phyloP scores from a whole-genome alignment of 352 stramenopile species.

The Phytophthora pisi region DNA sequence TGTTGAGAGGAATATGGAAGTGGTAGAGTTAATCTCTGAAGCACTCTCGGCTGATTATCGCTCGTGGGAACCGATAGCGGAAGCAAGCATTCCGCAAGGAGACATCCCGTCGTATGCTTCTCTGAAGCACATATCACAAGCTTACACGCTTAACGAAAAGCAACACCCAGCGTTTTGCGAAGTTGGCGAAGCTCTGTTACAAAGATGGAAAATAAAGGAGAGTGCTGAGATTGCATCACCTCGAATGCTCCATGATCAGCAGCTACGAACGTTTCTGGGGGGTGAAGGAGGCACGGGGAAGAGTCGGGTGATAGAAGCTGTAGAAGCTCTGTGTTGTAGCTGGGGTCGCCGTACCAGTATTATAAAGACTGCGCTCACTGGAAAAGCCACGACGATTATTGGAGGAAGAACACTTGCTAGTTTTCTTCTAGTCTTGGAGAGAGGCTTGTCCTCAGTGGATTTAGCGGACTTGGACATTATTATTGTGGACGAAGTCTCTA shows the following conservation, averaged over 20 bases:
- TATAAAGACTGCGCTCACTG: constrained; percentile 1
- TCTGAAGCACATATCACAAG: background rate
- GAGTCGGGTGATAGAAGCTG: background rate
- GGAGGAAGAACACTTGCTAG: background rate
- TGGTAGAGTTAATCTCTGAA: background rate
- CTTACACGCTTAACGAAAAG: background rate
- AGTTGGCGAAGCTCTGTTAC: background rate
- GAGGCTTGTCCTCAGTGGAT: background rate
- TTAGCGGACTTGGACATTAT: background rate
- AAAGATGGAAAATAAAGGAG: background rate
- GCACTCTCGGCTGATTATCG: background rate
- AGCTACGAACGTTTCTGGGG: background rate
- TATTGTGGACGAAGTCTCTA: constrained; percentile 4
- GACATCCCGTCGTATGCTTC: background rate
- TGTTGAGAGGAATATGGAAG: background rate
- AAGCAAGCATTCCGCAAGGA: background rate
- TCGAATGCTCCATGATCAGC: background rate
- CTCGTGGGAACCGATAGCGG: background rate
- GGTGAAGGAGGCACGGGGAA: background rate
- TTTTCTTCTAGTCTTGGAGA: background rate
- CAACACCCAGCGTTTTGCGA: background rate
- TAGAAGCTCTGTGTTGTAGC: background rate
- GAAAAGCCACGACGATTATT: constrained; percentile 5
- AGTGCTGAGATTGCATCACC: background rate
- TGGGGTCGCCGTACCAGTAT: background rate